phyloP scores from a whole-genome alignment of 2,329 filamentous ascomycete species.

The Madurella fahalii region DNA sequence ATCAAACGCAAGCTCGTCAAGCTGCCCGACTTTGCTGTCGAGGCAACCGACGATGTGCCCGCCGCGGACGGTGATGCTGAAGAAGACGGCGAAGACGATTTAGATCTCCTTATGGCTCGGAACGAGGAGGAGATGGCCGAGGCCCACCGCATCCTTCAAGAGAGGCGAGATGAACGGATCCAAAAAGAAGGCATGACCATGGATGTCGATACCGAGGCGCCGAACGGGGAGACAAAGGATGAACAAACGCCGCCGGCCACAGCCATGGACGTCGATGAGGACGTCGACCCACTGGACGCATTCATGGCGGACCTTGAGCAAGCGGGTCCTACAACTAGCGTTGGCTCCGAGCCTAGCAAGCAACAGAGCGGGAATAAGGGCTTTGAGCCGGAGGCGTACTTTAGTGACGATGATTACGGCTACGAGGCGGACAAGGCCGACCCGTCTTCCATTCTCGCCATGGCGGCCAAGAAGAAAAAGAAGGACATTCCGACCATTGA shows the following conservation, averaged over 20 bases:
- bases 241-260: conserved; percentile 28
- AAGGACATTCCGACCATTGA: conserved; percentile 89
- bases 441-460: conserved; percentile 47
- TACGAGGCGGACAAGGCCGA: conserved; percentile 46
- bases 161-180: conserved; percentile 70
- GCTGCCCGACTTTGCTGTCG: conserved; percentile 71
- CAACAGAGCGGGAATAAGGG: conserved; percentile 44
- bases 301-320: conserved; percentile 76
- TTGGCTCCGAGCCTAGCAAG: conserved; percentile 27
- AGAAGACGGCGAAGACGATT: conserved; percentile 68
- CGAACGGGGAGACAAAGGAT: conserved; percentile 22
- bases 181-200: conserved; percentile 46
- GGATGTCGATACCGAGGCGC: conserved; percentile 40
- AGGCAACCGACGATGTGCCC: conserved; percentile 56
- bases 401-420: conserved; percentile 75
- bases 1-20: conserved; percentile 86
- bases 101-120: conserved; percentile 57
- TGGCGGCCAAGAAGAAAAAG: conserved; percentile 72
- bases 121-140: conserved; percentile 86
- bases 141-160: conserved; percentile 77
- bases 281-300: conserved; percentile 88
- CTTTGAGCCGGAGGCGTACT: conserved; percentile 77
- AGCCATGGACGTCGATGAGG: conserved; percentile 61
- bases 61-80: conserved; percentile 59
- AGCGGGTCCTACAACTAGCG: conserved; percentile 42